Evolutionary conservation across 257 asterid species (phyloP).

Genomic region (Nicotiana undulata): DNA sequence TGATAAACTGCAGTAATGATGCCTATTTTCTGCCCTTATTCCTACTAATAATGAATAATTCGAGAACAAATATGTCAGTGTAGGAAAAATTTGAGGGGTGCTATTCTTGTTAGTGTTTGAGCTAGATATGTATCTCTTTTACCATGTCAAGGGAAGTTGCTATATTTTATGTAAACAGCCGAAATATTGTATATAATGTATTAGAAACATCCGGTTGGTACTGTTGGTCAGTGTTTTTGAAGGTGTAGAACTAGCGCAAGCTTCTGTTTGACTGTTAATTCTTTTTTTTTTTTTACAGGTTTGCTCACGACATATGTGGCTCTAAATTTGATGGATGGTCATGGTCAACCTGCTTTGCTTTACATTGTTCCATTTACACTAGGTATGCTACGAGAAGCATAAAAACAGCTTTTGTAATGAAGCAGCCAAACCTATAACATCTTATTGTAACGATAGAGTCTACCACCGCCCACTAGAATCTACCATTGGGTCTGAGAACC

Average conservation of each 20-base stretch:
- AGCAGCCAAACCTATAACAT: neutral
- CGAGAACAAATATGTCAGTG: neutral
- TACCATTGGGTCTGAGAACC: neutral
- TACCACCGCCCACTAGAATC: neutral
- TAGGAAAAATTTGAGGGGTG: neutral
- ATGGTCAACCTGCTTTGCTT: conserved; percentile 96
- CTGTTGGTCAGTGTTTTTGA: neutral
- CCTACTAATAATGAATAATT: neutral
- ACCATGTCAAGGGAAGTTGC: neutral
- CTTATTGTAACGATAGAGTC: neutral
- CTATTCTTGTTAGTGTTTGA: neutral
- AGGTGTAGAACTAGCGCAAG: neutral
- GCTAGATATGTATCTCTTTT: neutral
- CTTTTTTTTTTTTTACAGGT: conserved; percentile 34
- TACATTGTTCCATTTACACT: conserved; percentile 96
- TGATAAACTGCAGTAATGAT: neutral
- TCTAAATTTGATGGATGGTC: conserved; percentile 92
- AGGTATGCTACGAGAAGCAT: conserved; percentile 36
- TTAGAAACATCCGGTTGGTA: neutral
- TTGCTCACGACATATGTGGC: conserved; percentile 88
- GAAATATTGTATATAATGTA: neutral
- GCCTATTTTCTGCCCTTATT: neutral
- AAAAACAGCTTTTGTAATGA: neutral
- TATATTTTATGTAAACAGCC: neutral
- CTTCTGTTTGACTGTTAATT: neutral